Base-by-base conservation (phyloP, 1,139 yeast species). In the Nakaseomyces sp. region DNA sequence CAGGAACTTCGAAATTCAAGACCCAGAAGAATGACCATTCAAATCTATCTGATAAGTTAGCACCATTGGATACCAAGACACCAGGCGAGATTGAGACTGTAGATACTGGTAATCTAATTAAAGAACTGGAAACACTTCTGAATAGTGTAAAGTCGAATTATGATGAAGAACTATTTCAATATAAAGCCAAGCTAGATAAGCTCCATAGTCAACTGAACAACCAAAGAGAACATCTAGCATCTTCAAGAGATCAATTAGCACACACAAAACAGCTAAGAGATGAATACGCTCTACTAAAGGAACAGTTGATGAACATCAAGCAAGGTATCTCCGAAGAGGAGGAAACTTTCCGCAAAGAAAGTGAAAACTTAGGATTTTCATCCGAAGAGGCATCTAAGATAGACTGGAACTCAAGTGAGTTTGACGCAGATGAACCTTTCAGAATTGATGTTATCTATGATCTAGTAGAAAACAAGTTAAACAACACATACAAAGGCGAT, bases 371-470 rank as follows among this genome's bases (percentile, higher is more conserved):
- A 16, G 67, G 65, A 30, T 47, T 59, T 24, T 50, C 57, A 2
- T 48, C 55, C 8, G 63, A 58, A 18, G 62, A 59, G 16, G 49
- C 58, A 4, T 63, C 69, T 4, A 64, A 65, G 32, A 67, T 68
- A 22, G 66, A 62, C 45, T 68, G 68, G 49, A 70, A 71, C 44
- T 69, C 70, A 17, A 78, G 75, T 29, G 77, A 76, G 45, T 81
- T 79, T 57, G 91, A 85, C 61, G 89, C 94, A 1, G 95, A 86
- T 63, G 88, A 82, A 56, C 95, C 95, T 17, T 89, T 85, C 63
- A 71, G 84, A 41, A 76, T 84, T 20, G 70, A 73, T 52, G 69
- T 73, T 5, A 68, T 82, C 7, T 79, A 74, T 55, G 73, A 77
- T 26, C 72, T 70, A 51, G 58, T 81, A 22, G 70, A 67, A 42